Evolutionary conservation across 2,329 filamentous ascomycete genomes (phyloP).

Genomic region (Penicillium griseofulvum): DNA sequence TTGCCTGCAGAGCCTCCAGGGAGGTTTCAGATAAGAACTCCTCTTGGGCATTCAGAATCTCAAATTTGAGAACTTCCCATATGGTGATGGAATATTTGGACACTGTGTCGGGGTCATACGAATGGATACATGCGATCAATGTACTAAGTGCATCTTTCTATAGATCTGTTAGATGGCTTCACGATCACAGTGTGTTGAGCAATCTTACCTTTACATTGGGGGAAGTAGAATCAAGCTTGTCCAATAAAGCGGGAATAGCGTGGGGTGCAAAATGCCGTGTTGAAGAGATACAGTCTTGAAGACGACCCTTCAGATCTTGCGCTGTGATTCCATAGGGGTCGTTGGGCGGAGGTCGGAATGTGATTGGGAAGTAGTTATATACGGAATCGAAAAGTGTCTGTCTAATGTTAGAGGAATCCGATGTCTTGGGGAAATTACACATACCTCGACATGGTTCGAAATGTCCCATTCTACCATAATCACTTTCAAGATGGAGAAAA

Average conservation of each 20-base stretch:
- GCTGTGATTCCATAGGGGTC: constrained; percentile 69
- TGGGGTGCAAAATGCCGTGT: constrained; percentile 63
- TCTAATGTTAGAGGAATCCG: constrained; percentile 15
- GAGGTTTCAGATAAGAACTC: constrained; percentile 63
- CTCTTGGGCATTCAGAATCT: constrained; percentile 65
- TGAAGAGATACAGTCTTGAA: constrained; percentile 63
- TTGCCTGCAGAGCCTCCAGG: constrained; percentile 53
- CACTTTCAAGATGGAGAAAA: constrained; percentile 65
- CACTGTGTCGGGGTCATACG: constrained; percentile 59
- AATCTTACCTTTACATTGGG: constrained; percentile 61
- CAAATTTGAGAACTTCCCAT: constrained; percentile 68
- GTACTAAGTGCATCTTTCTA: constrained; percentile 64
- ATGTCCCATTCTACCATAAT: constrained; percentile 68
- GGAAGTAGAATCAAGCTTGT: constrained; percentile 68
- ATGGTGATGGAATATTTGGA: constrained; percentile 63
- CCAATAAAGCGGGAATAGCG: constrained; percentile 64
- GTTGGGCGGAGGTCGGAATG: constrained; percentile 66
- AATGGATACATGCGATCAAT: constrained; percentile 58
- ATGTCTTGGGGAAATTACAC: not conserved
- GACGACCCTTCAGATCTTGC: constrained; percentile 63
- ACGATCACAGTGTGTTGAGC: not conserved
- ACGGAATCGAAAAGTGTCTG: constrained; percentile 62
- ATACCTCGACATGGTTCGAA: constrained; percentile 57
- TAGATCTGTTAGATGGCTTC: constrained; percentile 17
- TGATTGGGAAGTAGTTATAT: constrained; percentile 72